These are phyloP conservation scores for Penicillium mononematosum DNA, from an alignment of 495 filamentous ascomycete species.

Conservation along the genomic window DNA sequence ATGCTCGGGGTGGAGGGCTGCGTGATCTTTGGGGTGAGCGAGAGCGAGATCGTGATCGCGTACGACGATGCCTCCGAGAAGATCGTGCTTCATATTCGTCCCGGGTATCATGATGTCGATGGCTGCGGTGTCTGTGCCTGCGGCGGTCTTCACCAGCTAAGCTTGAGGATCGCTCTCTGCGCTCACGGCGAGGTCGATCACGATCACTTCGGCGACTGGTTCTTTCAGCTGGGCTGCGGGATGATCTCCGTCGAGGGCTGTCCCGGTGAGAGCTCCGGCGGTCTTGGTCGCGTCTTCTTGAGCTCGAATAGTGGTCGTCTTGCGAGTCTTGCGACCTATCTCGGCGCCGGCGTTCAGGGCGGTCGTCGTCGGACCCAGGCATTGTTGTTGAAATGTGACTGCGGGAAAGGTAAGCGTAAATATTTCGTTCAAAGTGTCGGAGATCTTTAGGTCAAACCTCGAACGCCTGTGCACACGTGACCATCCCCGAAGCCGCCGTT, in stretches of 20 bases:
- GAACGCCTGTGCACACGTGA: constrained; percentile 27
- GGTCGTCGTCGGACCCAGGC: constrained; percentile 24
- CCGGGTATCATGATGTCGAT: constrained; percentile 31
- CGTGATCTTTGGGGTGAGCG: constrained; percentile 36
- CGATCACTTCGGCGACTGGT: constrained; percentile 23
- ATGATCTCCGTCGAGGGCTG: constrained; percentile 21
- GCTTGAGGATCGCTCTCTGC: constrained; percentile 27
- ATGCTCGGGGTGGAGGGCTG: constrained; percentile 27
- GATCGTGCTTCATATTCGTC: constrained; percentile 26
- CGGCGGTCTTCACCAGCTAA: constrained; percentile 28
- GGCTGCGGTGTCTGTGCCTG: constrained; percentile 35
- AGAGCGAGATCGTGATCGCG: constrained; percentile 33
- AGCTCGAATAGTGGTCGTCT: constrained; percentile 29
- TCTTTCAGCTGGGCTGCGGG: constrained; percentile 27
- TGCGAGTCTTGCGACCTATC: constrained; percentile 20
- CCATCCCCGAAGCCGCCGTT: constrained; percentile 6
- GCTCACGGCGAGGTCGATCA: constrained; percentile 29
- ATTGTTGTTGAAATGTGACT: constrained; percentile 17
- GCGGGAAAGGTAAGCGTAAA: not conserved
- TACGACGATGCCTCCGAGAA: constrained; percentile 29
- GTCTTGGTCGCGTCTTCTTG: constrained; percentile 31
- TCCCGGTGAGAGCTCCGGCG: constrained; percentile 35
- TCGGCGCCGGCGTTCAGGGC: constrained; percentile 26
- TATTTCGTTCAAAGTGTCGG: not conserved
- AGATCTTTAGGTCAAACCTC: constrained; percentile 16